Percentiles rank a stretch among this genome's conserved stretches.
Conservation (phyloP, 345 rosid genomes). For the Salix suchowensis region DNA sequence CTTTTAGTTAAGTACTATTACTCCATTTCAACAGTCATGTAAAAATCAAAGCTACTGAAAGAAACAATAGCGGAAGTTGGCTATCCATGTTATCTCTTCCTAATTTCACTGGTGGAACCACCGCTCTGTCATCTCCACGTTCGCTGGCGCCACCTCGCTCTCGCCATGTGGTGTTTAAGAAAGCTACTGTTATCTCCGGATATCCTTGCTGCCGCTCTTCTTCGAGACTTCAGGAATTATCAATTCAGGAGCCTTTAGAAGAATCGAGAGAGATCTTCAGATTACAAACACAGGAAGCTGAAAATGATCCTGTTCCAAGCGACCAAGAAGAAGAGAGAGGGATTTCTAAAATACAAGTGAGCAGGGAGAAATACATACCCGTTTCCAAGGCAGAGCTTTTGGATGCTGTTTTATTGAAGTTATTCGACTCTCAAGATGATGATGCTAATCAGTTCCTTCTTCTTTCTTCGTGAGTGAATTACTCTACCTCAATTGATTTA, state of each 20-base stretch:
- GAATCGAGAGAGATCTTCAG: conserved; percentile 17
- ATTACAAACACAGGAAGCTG: not conserved
- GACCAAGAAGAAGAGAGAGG: conserved; percentile 25
- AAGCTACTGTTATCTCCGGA: not conserved
- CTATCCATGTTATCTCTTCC: conserved; percentile 39
- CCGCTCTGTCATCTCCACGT: conserved; percentile 23
- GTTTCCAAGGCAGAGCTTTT: conserved; percentile 71
- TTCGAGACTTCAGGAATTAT: conserved; percentile 27
- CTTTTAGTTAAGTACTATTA: not conserved
- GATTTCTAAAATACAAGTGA: conserved; percentile 61
- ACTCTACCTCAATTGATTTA: not conserved
- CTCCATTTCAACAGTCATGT: too few relatives aligned
- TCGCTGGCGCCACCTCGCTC: conserved; percentile 9
- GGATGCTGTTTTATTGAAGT: conserved; percentile 45
- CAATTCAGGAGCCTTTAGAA: conserved; percentile 23
- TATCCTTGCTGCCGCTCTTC: conserved; percentile 18
- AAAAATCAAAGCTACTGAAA: too few relatives aligned
- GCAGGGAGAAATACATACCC: conserved; percentile 68
- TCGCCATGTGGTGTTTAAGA: conserved; percentile 2
- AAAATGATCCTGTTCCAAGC: not conserved
- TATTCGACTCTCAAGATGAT: conserved; percentile 50
- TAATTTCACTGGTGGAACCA: conserved; percentile 30
- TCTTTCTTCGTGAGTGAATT: conserved; percentile 58
- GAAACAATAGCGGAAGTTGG: too few relatives aligned
- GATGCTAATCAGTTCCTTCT: conserved; percentile 50